Conservation (phyloP, 78 protist genomes). For the Creolimax fragrantissima region DNA sequence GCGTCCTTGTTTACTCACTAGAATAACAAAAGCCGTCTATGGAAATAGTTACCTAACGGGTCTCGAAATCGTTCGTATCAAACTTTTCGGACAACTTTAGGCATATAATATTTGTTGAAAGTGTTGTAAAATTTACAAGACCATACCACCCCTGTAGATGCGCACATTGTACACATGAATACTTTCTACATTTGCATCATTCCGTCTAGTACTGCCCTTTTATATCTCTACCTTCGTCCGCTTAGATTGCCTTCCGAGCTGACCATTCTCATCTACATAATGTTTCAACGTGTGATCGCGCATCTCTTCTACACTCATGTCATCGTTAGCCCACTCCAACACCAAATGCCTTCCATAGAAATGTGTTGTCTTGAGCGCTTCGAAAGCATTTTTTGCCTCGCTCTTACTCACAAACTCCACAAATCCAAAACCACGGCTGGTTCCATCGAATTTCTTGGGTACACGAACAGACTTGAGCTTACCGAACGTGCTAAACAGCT, state of each 20-base stretch:
- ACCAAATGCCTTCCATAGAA: constrained; percentile 84
- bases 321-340: constrained; percentile 60
- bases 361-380: constrained; percentile 74
- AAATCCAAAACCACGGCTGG: constrained; percentile 92
- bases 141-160: no score
- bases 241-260: neutral
- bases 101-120: no score
- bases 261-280: neutral
- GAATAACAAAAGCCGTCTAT: no score
- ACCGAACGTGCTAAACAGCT: constrained; percentile 62
- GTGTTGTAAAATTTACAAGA: no score
- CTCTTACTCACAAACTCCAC: constrained; percentile 79
- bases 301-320: constrained; percentile 28
- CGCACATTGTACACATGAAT: no score
- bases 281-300: constrained; percentile 26
- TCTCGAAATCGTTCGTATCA: no score
- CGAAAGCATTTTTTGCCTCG: constrained; percentile 84
- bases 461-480: constrained; percentile 70
- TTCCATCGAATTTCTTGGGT: constrained; percentile 72
- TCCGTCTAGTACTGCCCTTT: no score
- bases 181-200: no score
- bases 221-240: neutral
- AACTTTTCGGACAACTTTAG: no score
- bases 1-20: no score
- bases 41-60: no score